A percentile compares a stretch with the other conserved stretches of the same genome.
phyloP scores from a whole-genome alignment of 2,329 filamentous ascomycete species.

The Fulvia fulva region DNA sequence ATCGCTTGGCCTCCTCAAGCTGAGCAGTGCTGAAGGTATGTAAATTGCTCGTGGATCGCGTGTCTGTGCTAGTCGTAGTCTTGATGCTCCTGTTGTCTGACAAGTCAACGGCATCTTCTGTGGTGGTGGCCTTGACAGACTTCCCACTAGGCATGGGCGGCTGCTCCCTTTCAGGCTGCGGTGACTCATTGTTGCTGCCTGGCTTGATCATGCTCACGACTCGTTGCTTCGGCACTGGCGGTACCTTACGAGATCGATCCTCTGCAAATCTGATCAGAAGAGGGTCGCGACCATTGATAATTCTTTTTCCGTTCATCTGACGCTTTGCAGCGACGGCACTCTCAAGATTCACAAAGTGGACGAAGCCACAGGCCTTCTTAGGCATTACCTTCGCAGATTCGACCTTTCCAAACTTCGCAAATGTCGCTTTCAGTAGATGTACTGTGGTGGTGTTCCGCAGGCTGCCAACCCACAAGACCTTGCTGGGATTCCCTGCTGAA shows the following conservation, averaged over 20 bases:
- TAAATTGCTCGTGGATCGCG: not conserved
- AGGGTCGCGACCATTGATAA: not conserved
- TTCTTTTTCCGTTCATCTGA: not conserved
- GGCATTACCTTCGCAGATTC: not conserved
- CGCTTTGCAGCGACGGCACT: not conserved
- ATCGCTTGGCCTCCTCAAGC: not conserved
- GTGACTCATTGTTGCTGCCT: not conserved
- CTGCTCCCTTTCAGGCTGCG: not conserved
- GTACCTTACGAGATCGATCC: not conserved
- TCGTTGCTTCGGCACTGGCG: not conserved
- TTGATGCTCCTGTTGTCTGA: not conserved
- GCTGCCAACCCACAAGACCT: not conserved
- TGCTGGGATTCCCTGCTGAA: not conserved
- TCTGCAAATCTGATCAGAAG: not conserved
- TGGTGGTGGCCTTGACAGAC: not conserved
- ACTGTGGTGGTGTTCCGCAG: not conserved
- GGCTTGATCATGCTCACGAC: not conserved
- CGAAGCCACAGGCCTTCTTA: not conserved
- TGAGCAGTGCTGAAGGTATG: not conserved
- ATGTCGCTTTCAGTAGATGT: not conserved
- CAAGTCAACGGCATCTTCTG: not conserved
- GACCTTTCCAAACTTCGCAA: not conserved
- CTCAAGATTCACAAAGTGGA: not conserved
- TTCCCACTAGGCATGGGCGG: not conserved
- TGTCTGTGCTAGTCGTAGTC: not conserved